phyloP scores from a whole-genome alignment of 257 asterid genomes.

The Plantago major region DNA sequence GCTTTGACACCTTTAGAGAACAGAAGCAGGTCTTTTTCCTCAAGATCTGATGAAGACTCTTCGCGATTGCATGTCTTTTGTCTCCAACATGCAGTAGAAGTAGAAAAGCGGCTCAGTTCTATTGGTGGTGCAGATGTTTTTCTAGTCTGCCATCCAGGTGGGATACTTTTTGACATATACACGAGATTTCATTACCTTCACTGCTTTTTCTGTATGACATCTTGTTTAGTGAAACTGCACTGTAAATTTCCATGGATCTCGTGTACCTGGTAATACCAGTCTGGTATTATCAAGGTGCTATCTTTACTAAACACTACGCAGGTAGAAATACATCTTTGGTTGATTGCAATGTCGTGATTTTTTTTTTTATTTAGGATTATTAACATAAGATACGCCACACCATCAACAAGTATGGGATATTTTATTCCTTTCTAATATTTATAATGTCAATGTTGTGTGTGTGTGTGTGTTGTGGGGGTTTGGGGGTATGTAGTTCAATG shows the following conservation, averaged over 20 bases:
- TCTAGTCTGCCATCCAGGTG: constrained; percentile 97
- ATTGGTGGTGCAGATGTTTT: constrained; percentile 83
- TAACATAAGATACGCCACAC: no score
- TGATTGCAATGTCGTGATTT: neutral
- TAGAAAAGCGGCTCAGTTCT: constrained; percentile 56
- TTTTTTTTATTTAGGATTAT: neutral
- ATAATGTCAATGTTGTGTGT: no score
- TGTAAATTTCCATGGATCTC: neutral
- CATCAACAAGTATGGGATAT: no score
- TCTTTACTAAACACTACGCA: no score
- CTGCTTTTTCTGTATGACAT: neutral
- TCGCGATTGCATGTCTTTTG: constrained; percentile 92
- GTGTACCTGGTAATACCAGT: no score
- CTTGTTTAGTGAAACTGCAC: neutral
- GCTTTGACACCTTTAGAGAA: constrained; percentile 29
- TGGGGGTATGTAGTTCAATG: no score
- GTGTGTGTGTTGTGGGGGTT: no score
- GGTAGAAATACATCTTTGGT: no score
- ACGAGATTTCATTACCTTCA: neutral
- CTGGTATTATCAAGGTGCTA: no score
- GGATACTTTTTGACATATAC: constrained; percentile 20
- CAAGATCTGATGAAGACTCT: constrained; percentile 72
- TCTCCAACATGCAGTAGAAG: constrained; percentile 89
- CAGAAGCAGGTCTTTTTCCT: constrained; percentile 27
- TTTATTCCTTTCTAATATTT: no score